Percentiles rank a stretch among this genome's conserved stretches.
phyloP scores from a whole-genome alignment of 768 basidiomycete genomes.

The Naganishia friedmannii region DNA sequence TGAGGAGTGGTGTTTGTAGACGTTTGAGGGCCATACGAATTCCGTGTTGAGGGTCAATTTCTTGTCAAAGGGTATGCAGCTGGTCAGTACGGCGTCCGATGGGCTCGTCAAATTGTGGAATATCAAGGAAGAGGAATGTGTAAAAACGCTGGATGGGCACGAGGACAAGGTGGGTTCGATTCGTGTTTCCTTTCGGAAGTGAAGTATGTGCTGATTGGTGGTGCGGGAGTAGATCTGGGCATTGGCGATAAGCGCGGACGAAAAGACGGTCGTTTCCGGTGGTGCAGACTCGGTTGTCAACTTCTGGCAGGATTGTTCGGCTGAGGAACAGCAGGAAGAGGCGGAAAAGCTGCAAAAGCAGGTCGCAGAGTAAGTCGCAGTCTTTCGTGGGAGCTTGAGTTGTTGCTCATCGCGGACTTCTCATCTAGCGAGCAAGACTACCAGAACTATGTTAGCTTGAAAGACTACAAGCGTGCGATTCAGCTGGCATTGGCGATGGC shows the following conservation, averaged over 20 bases:
- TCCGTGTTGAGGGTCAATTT: constrained; percentile 93
- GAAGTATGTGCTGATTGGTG: neutral
- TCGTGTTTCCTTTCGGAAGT: neutral
- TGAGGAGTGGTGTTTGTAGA: constrained; percentile 56
- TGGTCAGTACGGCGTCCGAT: constrained; percentile 87
- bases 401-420: neutral
- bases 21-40: constrained; percentile 97
- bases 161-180: constrained; percentile 77
- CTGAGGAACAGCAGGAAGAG: constrained; percentile 72
- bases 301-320: constrained; percentile 94
- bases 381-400: neutral
- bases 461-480: constrained; percentile 88
- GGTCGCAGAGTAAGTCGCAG: constrained; percentile 71
- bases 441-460: constrained; percentile 76
- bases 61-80: constrained; percentile 73
- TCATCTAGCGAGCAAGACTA: constrained; percentile 87
- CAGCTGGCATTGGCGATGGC: constrained; percentile 86
- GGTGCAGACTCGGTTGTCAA: constrained; percentile 95
- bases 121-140: constrained; percentile 79
- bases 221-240: constrained; percentile 83
- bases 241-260: constrained; percentile 74
- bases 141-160: constrained; percentile 88
- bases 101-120: constrained; percentile 96
- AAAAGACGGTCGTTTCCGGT: constrained; percentile 80
- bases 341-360: constrained; percentile 68